A percentile compares a stretch with the other conserved stretches of the same genome.
Evolutionary conservation across 495 filamentous ascomycete genomes (phyloP).

Genomic region (Podospora appendiculata): DNA sequence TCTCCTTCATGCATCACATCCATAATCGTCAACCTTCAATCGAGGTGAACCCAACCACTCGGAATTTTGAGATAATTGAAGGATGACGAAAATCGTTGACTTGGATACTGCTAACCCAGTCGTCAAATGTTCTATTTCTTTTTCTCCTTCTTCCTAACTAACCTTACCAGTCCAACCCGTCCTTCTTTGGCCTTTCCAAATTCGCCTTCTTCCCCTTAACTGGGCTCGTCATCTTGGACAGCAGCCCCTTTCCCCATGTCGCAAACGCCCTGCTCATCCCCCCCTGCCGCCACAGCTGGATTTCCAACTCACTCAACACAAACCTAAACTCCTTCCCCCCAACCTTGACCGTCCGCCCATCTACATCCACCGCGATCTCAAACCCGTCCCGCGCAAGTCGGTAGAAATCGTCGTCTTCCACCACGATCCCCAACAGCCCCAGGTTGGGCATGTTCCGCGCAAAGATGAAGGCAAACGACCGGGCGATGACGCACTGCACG

Average conservation of each 20-base stretch:
- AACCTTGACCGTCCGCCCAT: background rate
- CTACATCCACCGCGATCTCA: background rate
- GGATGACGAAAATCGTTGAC: no score
- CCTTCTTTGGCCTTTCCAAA: background rate
- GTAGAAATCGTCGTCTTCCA: background rate
- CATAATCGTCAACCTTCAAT: no score
- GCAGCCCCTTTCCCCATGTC: background rate
- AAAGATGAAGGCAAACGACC: background rate
- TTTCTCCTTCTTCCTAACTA: no score
- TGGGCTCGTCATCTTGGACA: background rate
- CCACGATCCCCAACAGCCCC: background rate
- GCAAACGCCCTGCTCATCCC: background rate
- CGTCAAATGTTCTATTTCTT: background rate
- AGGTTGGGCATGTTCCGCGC: background rate
- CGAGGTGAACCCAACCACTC: no score
- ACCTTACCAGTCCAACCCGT: background rate
- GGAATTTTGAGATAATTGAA: no score
- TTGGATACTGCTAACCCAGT: no score
- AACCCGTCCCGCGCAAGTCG: background rate
- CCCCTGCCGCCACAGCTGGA: background rate
- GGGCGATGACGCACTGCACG: background rate
- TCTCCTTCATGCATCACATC: no score
- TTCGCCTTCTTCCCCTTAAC: background rate
- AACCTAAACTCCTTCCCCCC: background rate
- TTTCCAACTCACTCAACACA: background rate